Percentiles rank a stretch among this genome's conserved stretches.
These are phyloP conservation scores for Filobasidium wieringae DNA, from an alignment of 768 basidiomycete species.

Conservation along the genomic window DNA sequence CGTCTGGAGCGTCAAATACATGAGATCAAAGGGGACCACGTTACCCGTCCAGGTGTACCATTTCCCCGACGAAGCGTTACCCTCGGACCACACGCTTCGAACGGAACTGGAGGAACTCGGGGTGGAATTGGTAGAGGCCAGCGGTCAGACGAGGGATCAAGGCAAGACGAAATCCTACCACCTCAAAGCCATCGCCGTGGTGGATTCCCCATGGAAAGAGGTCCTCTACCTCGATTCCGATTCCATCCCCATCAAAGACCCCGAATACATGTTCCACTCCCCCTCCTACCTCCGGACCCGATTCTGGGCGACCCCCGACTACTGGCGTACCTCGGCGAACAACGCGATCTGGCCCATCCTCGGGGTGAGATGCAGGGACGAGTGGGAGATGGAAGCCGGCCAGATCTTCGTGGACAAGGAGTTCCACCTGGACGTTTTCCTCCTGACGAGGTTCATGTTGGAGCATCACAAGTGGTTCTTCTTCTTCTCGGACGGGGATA, in stretches of 20 bases:
- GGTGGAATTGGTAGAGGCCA: conserved; percentile 43
- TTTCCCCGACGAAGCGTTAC: conserved; percentile 41
- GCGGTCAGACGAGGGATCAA: conserved; percentile 26
- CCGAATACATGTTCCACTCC: conserved; percentile 39
- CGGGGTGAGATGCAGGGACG: conserved; percentile 42
- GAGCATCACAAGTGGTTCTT: conserved; percentile 39
- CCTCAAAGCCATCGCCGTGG: conserved; percentile 36
- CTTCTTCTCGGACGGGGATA: conserved; percentile 43
- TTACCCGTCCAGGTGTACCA: conserved; percentile 38
- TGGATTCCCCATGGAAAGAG: conserved; percentile 37
- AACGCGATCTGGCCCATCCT: conserved; percentile 41
- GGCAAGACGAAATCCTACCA: conserved; percentile 39
- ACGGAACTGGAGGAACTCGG: conserved; percentile 44
- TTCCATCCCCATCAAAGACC: conserved; percentile 35
- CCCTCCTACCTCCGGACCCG: conserved; percentile 40
- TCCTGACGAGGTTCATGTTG: conserved; percentile 37
- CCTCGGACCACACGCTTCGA: conserved; percentile 26
- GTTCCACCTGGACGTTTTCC: conserved; percentile 40
- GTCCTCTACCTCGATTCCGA: conserved; percentile 41
- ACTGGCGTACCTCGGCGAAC: conserved; percentile 41
- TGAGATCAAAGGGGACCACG: conserved; percentile 22
- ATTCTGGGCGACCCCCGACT: conserved; percentile 38
- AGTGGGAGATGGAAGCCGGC: conserved; percentile 44
- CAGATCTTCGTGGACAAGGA: conserved; percentile 43
- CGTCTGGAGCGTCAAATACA: conserved; percentile 27